Evolutionary conservation across 371 early-diverging fungal species (phyloP), one percentile per base, ranked within the genome.

Genomic region (Syncephalis plumigaleata): DNA sequence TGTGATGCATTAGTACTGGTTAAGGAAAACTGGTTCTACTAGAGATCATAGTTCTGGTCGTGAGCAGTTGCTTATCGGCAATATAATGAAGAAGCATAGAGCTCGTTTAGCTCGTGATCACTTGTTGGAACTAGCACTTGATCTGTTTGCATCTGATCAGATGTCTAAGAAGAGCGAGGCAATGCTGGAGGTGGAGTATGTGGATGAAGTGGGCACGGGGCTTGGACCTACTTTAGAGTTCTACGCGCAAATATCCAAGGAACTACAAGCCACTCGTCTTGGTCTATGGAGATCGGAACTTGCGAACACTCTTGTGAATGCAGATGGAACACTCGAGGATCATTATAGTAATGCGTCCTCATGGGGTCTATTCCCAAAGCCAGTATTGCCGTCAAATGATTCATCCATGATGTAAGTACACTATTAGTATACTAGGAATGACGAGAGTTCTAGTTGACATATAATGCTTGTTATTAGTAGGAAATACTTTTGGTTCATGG

Each of bases 201-300:
- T 75, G 54, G 88, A 84, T 24, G 96, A 95, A 53, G 91, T 87
- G 18, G 96, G 96, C 9, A 87, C 89, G 2, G 96, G 96, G 2
- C 58, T 89, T 4, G 96, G 96, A 0, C 92, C 93, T 0, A 93
- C 96, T 0, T 63, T 91, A 5, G 96, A 93, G 55, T 93, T 92
- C 53, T 95, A 88, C 55, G 68, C 89, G 1, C 56, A 70, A 3
- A 77, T 87, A 0, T 89, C 82, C 15, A 71, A 70, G 27, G 87
- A 83, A 51, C 64, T 91, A 16, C 70, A 76, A 42, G 76, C 73
- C 46, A 67, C 59, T 40, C 61, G 58, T 1, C 50, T 71, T 16
- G 65, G 63, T 21, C 56, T 84, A 56, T 80, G 84, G 81, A 62
- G 73, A 73, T 31, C 31, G n/a, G n/a, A n/a, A 31, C 31, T 31